Evolutionary conservation across 371 early-diverging fungal genomes (phyloP).

Genomic region (Haplosporangium sp.): DNA sequence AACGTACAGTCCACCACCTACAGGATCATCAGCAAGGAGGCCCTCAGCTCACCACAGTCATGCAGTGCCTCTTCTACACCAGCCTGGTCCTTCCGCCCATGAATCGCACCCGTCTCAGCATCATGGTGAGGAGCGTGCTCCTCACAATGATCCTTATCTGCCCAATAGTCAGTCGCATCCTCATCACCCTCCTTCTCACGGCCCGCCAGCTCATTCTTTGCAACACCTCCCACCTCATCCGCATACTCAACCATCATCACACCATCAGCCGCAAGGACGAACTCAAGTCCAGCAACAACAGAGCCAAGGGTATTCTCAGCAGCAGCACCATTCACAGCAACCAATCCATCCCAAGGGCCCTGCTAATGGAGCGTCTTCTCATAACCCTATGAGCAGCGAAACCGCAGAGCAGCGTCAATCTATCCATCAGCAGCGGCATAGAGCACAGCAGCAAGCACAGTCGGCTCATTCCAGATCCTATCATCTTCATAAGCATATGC

Average conservation of each 20-base stretch:
- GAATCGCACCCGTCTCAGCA: slow-evolving; percentile 14
- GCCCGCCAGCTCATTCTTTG: not conserved
- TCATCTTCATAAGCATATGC: slow-evolving; percentile 52
- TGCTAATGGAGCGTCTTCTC: not conserved
- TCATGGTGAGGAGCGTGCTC: not conserved
- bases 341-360: slow-evolving; percentile 4
- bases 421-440: slow-evolving; percentile 44
- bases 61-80: not conserved
- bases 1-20: slow-evolving; percentile 14
- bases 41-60: not conserved
- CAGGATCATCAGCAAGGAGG: slow-evolving; percentile 7
- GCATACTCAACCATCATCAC: slow-evolving; percentile 3
- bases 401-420: slow-evolving; percentile 34
- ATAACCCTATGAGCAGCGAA: not conserved
- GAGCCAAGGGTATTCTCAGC: slow-evolving; percentile 15
- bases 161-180: not conserved
- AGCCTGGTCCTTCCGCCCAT: slow-evolving; percentile 5
- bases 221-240: not conserved
- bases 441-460: slow-evolving; percentile 51
- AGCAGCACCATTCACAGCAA: slow-evolving; percentile 21
- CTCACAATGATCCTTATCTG: slow-evolving; percentile 11
- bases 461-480: slow-evolving; percentile 51
- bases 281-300: not conserved
- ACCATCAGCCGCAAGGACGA: not conserved
- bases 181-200: not conserved